These are phyloP conservation scores for Entomophthora muscae DNA, from an alignment of 371 early-diverging fungal genomes.

Conservation along the genomic window DNA sequence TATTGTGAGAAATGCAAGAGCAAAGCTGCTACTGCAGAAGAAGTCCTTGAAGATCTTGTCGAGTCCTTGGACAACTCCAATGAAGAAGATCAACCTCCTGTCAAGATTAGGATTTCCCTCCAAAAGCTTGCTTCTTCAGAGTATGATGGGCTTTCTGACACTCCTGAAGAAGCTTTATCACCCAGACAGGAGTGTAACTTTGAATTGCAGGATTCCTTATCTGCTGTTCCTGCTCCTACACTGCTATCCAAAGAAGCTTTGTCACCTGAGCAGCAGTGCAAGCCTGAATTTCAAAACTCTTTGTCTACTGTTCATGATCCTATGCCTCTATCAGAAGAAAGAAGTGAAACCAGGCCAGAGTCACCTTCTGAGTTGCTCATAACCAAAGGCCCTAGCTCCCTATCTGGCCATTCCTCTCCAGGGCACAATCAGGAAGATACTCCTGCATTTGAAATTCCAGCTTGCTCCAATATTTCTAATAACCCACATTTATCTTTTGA, in stretches of 20 bases:
- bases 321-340: too few relatives aligned
- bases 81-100: not conserved
- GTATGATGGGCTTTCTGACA: not conserved
- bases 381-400: too few relatives aligned
- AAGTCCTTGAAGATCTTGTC: not conserved
- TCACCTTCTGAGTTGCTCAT: too few relatives aligned
- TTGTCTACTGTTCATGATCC: too few relatives aligned
- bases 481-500: too few relatives aligned
- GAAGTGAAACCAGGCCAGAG: too few relatives aligned
- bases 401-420: not conserved
- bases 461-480: not conserved
- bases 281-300: not conserved
- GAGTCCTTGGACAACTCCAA: not conserved
- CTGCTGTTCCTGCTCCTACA: not conserved
- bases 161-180: not conserved
- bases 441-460: not conserved
- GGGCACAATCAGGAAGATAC: not conserved
- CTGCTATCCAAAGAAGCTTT: not conserved
- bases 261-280: not conserved
- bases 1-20: not conserved
- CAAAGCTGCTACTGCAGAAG: not conserved
- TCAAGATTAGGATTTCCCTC: not conserved
- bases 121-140: not conserved
- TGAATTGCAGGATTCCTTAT: not conserved
- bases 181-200: not conserved